Base-by-base conservation (phyloP, 345 rosid genomes). In the Syzygium aromaticum region DNA sequence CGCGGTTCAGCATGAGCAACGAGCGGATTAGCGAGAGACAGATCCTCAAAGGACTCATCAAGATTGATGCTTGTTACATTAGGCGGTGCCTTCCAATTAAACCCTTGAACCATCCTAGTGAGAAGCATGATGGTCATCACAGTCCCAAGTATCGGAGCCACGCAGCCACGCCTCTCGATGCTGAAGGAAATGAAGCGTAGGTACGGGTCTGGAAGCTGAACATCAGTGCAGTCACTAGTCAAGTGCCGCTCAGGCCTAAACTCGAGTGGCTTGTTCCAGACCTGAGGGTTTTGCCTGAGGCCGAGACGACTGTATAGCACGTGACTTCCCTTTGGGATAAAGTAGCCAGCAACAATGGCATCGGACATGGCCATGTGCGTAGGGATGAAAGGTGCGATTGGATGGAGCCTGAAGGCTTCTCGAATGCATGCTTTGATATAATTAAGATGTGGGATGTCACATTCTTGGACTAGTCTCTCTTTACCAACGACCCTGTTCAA, bases 71-170 rank as follows among this genome's bases (percentile, higher is more conserved):
- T 86, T 7, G 90, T 61, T 23, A 85, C 84, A 33, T 51, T 80
- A 11, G 90, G 89, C 7, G 90, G 91, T 51, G 85, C 19, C 52
- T 54, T 89, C 94, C 95, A 94, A 7, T 52, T 85, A 77, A 93
- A 94, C 30, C 91, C 92, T 49, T 93, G 95, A 63, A 92, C 82
- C 84, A 94, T 88, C 89, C 95, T 88, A 6, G 95, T 94, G 14
- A 94, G 88, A 2, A 91, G 86, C 95, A 94, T 93, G 21, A 89
- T 56, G 11, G 94, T 88, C 91, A 95, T 93, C 3, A 88, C 84
- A 21, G 91, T 92, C 17, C 95, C 94, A 10, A 95, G 91, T 22
- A 77, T 33, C 7, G 80, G 12, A 15, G 90, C 94, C 19, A 86
- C 67, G 64, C 95, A 93, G 6, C 93, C 91, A 27, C 95, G 90